Conservation (phyloP, 495 filamentous ascomycete species). For the Aspergillus cavernicola region DNA sequence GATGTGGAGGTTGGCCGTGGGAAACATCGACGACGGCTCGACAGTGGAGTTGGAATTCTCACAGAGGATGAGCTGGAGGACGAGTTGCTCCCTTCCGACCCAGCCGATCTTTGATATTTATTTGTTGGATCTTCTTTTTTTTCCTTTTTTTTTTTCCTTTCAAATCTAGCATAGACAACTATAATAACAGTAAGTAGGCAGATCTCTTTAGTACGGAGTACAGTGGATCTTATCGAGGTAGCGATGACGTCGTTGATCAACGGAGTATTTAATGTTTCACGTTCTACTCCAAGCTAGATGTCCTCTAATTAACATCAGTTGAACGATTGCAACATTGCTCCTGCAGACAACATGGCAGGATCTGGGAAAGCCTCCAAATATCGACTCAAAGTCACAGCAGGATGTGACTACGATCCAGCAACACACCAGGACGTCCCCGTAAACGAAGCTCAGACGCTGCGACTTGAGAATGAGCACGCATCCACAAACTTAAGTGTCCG, state of each 20-base stretch:
- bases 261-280: background rate
- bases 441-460: conserved; percentile 56
- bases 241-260: background rate
- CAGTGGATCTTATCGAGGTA: background rate
- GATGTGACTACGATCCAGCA: conserved; percentile 62
- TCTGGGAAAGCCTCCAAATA: conserved; percentile 20
- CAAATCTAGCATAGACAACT: no score
- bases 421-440: conserved; percentile 68
- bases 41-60: conserved; percentile 61
- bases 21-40: conserved; percentile 46
- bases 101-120: conserved; percentile 22
- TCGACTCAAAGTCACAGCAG: conserved; percentile 53
- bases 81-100: conserved; percentile 26
- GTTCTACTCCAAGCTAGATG: no score
- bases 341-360: conserved; percentile 2
- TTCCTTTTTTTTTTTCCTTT: background rate
- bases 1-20: conserved; percentile 47
- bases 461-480: conserved; percentile 57
- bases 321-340: background rate
- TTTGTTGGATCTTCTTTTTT: background rate
- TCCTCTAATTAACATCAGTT: no score
- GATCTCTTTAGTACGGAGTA: no score
- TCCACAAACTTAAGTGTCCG: conserved; percentile 64
- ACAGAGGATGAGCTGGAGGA: conserved; percentile 51
- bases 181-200: no score